Evolutionary conservation across 2,329 filamentous ascomycete genomes (phyloP).

Genomic region (Colletotrichum lini): DNA sequence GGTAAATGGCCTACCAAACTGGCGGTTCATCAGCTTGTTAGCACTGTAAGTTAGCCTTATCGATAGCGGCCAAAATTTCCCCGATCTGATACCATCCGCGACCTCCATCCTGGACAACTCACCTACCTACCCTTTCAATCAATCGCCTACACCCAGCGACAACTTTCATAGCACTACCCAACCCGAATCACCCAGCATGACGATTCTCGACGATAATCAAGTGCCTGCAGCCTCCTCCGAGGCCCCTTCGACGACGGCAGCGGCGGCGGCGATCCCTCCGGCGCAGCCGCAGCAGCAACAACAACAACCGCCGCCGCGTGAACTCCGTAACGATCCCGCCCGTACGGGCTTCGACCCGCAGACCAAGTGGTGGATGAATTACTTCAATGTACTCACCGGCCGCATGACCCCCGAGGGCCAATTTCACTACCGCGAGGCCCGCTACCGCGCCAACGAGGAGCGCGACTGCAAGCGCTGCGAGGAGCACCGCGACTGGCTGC

Average conservation of each 20-base stretch:
- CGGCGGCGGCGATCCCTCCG: conserved; percentile 24
- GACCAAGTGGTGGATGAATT: conserved; percentile 81
- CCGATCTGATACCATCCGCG: conserved; percentile 5
- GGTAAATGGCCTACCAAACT: background rate
- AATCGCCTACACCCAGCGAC: conserved; percentile 10
- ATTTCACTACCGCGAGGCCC: conserved; percentile 83
- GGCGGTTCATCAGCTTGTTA: background rate
- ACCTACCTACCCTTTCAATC: conserved; percentile 1
- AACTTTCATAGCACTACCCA: background rate
- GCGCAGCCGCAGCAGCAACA: conserved; percentile 21
- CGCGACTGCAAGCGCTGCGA: conserved; percentile 87
- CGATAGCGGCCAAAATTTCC: conserved; percentile 42
- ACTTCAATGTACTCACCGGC: conserved; percentile 86
- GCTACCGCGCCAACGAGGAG: conserved; percentile 82
- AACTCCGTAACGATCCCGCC: conserved; percentile 70
- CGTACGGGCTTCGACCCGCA: conserved; percentile 75
- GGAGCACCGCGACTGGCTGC: conserved; percentile 84
- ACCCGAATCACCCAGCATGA: conserved; percentile 11
- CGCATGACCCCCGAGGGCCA: conserved; percentile 77
- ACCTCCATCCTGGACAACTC: background rate
- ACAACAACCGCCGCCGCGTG: conserved; percentile 45
- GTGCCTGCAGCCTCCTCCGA: conserved; percentile 11
- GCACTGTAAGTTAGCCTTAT: conserved; percentile 15
- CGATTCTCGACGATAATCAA: conserved; percentile 4
- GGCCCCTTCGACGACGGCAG: conserved; percentile 26